These are phyloP conservation scores for Postia placenta DNA, from an alignment of 768 basidiomycete species.

Conservation along the genomic window DNA sequence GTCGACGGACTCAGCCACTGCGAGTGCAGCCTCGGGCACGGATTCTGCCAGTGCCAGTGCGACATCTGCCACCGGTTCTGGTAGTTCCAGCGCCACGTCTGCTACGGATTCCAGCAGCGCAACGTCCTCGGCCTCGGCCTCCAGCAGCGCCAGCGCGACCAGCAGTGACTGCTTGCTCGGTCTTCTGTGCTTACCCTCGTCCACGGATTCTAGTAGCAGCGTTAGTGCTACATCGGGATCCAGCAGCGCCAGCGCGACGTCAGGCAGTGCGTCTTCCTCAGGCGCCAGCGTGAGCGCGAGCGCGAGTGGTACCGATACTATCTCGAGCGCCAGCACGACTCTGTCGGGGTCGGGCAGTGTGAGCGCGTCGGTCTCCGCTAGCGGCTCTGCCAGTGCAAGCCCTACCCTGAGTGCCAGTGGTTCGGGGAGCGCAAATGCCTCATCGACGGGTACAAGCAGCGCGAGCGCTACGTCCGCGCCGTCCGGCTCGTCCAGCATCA, in stretches of 20 bases:
- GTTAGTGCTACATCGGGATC: neutral
- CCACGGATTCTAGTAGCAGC: conserved; percentile 5
- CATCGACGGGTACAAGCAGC: neutral
- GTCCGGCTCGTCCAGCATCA: neutral
- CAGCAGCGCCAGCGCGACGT: neutral
- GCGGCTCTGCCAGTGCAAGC: no score
- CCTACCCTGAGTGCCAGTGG: no score
- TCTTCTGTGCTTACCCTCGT: conserved; percentile 4
- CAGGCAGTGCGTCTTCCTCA: neutral
- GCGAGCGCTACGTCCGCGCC: neutral
- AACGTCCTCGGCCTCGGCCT: conserved; percentile 1
- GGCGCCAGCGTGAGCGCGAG: neutral
- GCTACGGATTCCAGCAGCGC: conserved; percentile 1
- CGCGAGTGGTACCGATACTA: neutral
- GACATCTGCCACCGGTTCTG: neutral
- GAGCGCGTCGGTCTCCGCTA: conserved; percentile 2
- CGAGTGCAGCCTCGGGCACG: conserved; percentile 2
- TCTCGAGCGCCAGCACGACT: neutral
- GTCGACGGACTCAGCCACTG: neutral
- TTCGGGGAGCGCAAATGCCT: neutral
- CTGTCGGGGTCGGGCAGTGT: neutral
- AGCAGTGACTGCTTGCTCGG: no score
- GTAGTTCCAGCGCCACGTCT: neutral
- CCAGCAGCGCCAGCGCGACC: neutral
- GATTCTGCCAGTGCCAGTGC: conserved; percentile 4